Conservation (phyloP, 257 asterid species). For the Plantago elongata region DNA sequence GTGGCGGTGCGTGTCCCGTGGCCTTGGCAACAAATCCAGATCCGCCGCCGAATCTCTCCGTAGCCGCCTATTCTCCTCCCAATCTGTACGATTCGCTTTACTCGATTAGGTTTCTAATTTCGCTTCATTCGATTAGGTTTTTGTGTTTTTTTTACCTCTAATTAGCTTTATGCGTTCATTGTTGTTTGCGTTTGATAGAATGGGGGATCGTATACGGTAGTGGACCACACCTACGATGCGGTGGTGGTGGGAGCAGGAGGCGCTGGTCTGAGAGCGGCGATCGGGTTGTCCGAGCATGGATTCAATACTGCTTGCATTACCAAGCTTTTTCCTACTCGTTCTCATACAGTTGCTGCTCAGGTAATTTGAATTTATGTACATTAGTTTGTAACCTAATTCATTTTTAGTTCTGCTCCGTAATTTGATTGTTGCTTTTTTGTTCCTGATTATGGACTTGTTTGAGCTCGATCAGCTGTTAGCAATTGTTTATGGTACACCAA, state of each 20-base stretch:
- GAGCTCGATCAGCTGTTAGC: no score
- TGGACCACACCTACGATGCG: constrained; percentile 98
- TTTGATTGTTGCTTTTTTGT: no score
- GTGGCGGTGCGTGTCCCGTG: constrained; percentile 97
- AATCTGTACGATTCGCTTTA: constrained; percentile 34
- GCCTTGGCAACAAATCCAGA: constrained; percentile 58
- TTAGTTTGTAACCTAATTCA: not conserved
- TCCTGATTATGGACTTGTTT: no score
- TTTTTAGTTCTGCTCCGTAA: no score
- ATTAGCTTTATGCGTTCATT: not conserved
- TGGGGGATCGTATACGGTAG: constrained; percentile 76
- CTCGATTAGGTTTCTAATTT: no score
- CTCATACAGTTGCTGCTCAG: constrained; percentile 99
- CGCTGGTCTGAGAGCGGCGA: constrained; percentile 97
- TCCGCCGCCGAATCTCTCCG: constrained; percentile 45
- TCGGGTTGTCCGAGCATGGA: constrained; percentile 97
- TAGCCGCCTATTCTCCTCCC: constrained; percentile 55
- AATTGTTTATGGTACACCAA: no score
- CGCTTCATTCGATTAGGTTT: not conserved
- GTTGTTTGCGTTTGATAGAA: constrained; percentile 31
- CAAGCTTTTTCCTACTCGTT: constrained; percentile 95
- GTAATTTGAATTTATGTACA: constrained; percentile 21
- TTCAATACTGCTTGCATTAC: constrained; percentile 98
- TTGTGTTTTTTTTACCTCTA: not conserved
- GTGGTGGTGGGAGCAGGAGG: constrained; percentile 99